phyloP scores from a whole-genome alignment of 2,329 filamentous ascomycete species.

The Ophiocordyceps australis region DNA sequence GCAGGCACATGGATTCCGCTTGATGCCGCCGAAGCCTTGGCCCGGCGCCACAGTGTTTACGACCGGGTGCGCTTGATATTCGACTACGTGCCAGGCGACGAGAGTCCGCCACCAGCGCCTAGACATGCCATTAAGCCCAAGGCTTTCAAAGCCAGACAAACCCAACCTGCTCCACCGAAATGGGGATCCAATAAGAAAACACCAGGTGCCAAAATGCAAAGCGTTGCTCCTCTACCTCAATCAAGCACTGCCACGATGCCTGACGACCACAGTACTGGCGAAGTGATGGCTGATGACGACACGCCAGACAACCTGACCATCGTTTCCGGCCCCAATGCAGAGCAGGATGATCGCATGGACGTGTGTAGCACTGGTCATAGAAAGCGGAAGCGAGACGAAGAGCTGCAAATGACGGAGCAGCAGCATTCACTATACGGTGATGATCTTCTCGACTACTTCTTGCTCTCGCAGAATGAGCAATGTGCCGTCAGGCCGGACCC shows the following conservation, averaged over 20 bases:
- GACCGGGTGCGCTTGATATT: conserved; percentile 77
- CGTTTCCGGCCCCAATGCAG: conserved; percentile 69
- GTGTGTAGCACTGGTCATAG: conserved; percentile 41
- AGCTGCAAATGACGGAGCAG: conserved; percentile 49
- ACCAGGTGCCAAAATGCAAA: not conserved
- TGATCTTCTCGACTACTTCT: conserved; percentile 87
- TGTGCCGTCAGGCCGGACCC: conserved; percentile 57
- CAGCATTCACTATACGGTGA: conserved; percentile 86
- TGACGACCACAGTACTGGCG: conserved; percentile 49
- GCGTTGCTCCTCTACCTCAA: conserved; percentile 4
- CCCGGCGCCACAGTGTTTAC: conserved; percentile 71
- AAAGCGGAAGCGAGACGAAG: conserved; percentile 63
- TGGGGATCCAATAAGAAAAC: conserved; percentile 19
- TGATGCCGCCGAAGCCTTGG: conserved; percentile 60
- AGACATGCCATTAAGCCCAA: conserved; percentile 84
- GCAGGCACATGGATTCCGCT: conserved; percentile 95
- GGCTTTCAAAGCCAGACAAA: conserved; percentile 36
- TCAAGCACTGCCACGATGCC: conserved; percentile 7
- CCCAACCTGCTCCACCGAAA: conserved; percentile 33
- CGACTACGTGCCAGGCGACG: conserved; percentile 68
- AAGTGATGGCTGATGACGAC: conserved; percentile 55
- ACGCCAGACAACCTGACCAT: conserved; percentile 72
- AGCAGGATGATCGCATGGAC: conserved; percentile 64
- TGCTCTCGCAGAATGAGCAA: conserved; percentile 66
- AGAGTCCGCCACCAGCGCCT: conserved; percentile 82